These are phyloP conservation scores for Delitschia confertaspora DNA, from an alignment of 495 filamentous ascomycete species.

Conservation along the genomic window DNA sequence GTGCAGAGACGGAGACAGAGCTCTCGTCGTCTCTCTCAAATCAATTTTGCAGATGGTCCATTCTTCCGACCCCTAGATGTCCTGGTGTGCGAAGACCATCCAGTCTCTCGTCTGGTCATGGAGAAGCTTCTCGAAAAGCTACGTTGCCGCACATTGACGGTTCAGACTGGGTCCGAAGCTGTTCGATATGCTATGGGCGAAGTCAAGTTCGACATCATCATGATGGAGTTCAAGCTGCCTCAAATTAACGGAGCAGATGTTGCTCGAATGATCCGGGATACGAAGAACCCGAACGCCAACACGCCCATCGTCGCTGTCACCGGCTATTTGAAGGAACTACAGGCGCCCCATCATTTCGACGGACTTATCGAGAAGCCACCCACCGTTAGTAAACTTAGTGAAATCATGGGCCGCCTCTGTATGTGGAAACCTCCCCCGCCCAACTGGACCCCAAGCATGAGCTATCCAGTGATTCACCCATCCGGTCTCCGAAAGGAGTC, in stretches of 20 bases:
- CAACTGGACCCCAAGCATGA: conserved; percentile 36
- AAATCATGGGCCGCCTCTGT: conserved; percentile 75
- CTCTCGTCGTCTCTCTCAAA: conserved; percentile 81
- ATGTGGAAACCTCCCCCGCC: conserved; percentile 75
- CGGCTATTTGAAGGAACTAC: conserved; percentile 91
- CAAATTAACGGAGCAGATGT: conserved; percentile 91
- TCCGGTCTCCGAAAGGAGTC: conserved; percentile 55
- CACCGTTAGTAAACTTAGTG: conserved; percentile 75
- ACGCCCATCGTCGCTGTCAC: conserved; percentile 97
- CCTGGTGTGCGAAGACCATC: conserved; percentile 95
- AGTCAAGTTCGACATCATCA: conserved; percentile 90
- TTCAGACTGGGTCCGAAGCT: conserved; percentile 78
- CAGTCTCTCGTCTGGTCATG: conserved; percentile 95
- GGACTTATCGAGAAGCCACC: conserved; percentile 92
- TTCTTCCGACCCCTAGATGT: conserved; percentile 86
- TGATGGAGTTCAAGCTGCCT: conserved; percentile 93
- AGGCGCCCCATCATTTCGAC: conserved; percentile 89
- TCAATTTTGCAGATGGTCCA: conserved; percentile 72
- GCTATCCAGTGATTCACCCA: conserved; percentile 46
- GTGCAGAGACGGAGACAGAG: conserved; percentile 88
- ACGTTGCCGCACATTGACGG: conserved; percentile 88
- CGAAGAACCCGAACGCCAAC: conserved; percentile 84
- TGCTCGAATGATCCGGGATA: conserved; percentile 92
- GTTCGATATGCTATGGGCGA: conserved; percentile 87
- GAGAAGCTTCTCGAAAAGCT: conserved; percentile 92